A percentile compares a stretch with the other conserved stretches of the same genome.
Evolutionary conservation across 495 filamentous ascomycete genomes (phyloP).

Genomic region (Penicillium ochrochloron): DNA sequence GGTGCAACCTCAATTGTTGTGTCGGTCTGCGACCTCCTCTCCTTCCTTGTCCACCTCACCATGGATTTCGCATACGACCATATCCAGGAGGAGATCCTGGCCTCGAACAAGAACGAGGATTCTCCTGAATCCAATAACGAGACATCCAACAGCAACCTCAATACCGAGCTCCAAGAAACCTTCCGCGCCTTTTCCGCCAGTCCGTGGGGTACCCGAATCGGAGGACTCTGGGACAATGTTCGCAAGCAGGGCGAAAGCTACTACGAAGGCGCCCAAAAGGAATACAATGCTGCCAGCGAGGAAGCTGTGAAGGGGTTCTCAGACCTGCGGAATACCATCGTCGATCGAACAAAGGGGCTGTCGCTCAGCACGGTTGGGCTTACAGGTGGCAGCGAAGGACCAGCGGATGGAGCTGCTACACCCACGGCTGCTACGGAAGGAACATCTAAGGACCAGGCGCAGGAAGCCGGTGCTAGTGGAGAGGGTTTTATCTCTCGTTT

Average conservation of each 20-base stretch:
- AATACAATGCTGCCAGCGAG: constrained; percentile 75
- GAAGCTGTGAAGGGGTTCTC: constrained; percentile 85
- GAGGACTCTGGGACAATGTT: constrained; percentile 85
- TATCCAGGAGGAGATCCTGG: constrained; percentile 82
- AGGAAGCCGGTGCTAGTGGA: constrained; percentile 64
- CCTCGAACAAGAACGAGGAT: constrained; percentile 58
- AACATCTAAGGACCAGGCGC: constrained; percentile 47
- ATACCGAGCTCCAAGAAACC: constrained; percentile 89
- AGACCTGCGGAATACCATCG: constrained; percentile 68
- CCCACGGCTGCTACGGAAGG: constrained; percentile 38
- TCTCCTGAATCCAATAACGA: constrained; percentile 32
- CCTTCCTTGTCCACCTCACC: constrained; percentile 15
- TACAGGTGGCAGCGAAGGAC: constrained; percentile 28
- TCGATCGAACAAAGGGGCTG: constrained; percentile 72
- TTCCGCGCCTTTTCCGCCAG: constrained; percentile 87
- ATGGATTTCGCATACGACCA: constrained; percentile 99
- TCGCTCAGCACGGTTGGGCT: constrained; percentile 61
- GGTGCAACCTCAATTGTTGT: constrained; percentile 25
- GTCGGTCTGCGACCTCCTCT: constrained; percentile 17
- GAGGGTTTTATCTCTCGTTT: constrained; percentile 85
- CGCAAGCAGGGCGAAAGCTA: constrained; percentile 89
- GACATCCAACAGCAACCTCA: constrained; percentile 64
- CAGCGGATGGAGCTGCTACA: constrained; percentile 42
- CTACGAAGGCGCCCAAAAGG: constrained; percentile 81
- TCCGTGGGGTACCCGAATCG: constrained; percentile 87